These are phyloP conservation scores for Pleurotus salmoneostramineus DNA, from an alignment of 768 basidiomycete species.

Conservation along the genomic window DNA sequence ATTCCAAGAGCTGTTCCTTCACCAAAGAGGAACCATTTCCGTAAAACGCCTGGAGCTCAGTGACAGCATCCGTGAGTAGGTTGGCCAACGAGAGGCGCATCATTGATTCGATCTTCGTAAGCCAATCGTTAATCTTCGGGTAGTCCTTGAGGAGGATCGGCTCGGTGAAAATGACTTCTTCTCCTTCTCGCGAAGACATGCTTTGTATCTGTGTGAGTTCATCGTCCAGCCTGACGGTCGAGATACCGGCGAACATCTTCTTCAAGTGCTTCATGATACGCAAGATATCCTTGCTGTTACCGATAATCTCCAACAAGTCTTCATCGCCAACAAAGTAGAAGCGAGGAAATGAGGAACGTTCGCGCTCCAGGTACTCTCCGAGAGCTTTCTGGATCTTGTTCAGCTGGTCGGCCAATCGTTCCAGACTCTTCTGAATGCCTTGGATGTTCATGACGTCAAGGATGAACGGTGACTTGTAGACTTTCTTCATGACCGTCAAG, in stretches of 20 bases:
- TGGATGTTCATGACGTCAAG: conserved; percentile 96
- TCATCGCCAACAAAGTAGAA: conserved; percentile 99
- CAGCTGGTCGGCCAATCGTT: conserved; percentile 91
- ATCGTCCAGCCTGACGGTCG: conserved; percentile 84
- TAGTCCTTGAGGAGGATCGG: conserved; percentile 89
- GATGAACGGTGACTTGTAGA: conserved; percentile 98
- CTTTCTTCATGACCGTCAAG: conserved; percentile 98
- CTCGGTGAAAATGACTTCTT: conserved; percentile 81
- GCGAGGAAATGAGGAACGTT: conserved; percentile 95
- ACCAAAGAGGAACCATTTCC: conserved; percentile 56
- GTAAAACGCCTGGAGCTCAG: conserved; percentile 80
- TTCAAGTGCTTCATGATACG: conserved; percentile 99
- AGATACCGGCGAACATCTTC: conserved; percentile 99
- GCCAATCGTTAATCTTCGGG: conserved; percentile 99
- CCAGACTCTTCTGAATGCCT: conserved; percentile 94
- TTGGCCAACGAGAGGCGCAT: conserved; percentile 90
- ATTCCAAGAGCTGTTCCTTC: conserved; percentile 69
- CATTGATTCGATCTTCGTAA: conserved; percentile 85
- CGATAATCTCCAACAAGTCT: conserved; percentile 97
- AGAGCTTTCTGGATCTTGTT: conserved; percentile 99
- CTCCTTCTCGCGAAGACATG: conserved; percentile 95
- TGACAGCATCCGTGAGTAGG: conserved; percentile 74
- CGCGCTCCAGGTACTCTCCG: conserved; percentile 97
- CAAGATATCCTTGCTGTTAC: conserved; percentile 97
- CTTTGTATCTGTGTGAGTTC: conserved; percentile 86